Base-by-base conservation (phyloP, 2,329 filamentous ascomycete genomes). In the Drechslerella stenobrocha region DNA sequence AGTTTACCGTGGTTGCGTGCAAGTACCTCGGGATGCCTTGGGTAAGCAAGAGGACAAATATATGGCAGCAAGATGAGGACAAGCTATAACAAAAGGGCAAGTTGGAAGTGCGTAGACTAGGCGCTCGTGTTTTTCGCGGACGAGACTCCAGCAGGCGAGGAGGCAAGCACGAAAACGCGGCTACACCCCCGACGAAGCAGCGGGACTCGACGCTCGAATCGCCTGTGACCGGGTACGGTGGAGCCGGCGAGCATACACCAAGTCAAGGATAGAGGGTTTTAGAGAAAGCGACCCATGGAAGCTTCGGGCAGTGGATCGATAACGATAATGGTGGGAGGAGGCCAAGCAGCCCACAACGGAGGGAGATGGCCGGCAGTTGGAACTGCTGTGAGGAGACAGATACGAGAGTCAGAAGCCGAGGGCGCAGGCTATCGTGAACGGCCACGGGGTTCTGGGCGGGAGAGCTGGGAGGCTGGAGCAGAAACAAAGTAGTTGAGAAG, bases 1-100 rank as follows among this genome's bases (percentile, higher is more conserved):
- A 22, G 30, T 48, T 61, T 46, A 32, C 8, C 45, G 23, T 22
- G 37, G 24, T 28, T 61, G 32, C 34, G 37, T 7, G 37, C 22
- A 42, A 42, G 22, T 42, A 9, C 9, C 37, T 42, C 37, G 37
- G 37, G 47, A 23, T 52, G 24, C 37, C 35, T 52, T 35, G 2
- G 32, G 24, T 23, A 35, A 24, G 2, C 32, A 50, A 47, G 26
- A 50, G 20, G 7, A 15, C 7, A 50, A 32, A 34, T n/a, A 15
- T 8, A 50, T n/a, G 15, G n/a, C 32, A 18, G 3, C 2, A 18
- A 18, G 22, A 20, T 18, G 7, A 18, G 37, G 8, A 4, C 4
- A 18, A 20, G 15, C 13, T 37, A 15, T 15, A 37, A n/a, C 4
- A 37, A n/a, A 11, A 42, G 15, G 15, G 13, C 8, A 18, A 18